Evolutionary conservation across 495 filamentous ascomycete genomes (phyloP).

Genomic region (Cercophora sp.): DNA sequence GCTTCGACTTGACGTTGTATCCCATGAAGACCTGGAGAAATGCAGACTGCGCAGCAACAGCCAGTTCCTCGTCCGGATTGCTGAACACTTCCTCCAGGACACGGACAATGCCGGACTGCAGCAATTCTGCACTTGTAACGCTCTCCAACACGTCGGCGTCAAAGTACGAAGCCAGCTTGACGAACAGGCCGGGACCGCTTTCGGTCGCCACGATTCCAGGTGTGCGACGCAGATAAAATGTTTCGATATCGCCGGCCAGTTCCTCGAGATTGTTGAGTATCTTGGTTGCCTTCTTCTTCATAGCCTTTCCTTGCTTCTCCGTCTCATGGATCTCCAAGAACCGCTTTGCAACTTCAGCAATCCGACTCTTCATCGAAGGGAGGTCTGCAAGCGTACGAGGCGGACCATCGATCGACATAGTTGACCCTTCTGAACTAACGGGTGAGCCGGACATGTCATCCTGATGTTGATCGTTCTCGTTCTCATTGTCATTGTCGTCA

Average conservation of each 20-base stretch:
- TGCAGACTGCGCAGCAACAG: slow-evolving; percentile 64
- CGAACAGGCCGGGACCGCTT: slow-evolving; percentile 63
- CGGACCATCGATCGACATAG: slow-evolving; percentile 53
- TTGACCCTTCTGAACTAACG: slow-evolving; percentile 55
- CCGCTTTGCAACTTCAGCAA: slow-evolving; percentile 67
- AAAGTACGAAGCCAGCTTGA: slow-evolving; percentile 78
- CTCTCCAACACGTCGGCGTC: slow-evolving; percentile 81
- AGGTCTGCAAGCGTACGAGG: slow-evolving; percentile 45
- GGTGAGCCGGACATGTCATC: slow-evolving; percentile 71
- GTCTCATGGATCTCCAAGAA: slow-evolving; percentile 83
- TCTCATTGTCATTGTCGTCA: slow-evolving; percentile 44
- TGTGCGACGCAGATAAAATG: slow-evolving; percentile 59
- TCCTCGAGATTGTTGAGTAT: slow-evolving; percentile 70
- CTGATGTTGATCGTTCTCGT: slow-evolving; percentile 48
- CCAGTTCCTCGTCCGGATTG: slow-evolving; percentile 54
- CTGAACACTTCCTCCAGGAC: slow-evolving; percentile 79
- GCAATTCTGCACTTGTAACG: slow-evolving; percentile 93
- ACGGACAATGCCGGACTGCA: slow-evolving; percentile 83
- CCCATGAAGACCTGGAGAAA: slow-evolving; percentile 97
- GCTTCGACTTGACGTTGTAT: slow-evolving; percentile 56
- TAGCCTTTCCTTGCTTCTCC: slow-evolving; percentile 60
- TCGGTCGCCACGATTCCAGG: slow-evolving; percentile 38
- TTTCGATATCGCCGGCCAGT: slow-evolving; percentile 66
- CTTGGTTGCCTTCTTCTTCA: slow-evolving; percentile 70
- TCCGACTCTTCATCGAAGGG: slow-evolving; percentile 67